These are phyloP conservation scores for Cucurbita argyrosperma DNA, from an alignment of 306 rosid genomes.

Conservation along the genomic window DNA sequence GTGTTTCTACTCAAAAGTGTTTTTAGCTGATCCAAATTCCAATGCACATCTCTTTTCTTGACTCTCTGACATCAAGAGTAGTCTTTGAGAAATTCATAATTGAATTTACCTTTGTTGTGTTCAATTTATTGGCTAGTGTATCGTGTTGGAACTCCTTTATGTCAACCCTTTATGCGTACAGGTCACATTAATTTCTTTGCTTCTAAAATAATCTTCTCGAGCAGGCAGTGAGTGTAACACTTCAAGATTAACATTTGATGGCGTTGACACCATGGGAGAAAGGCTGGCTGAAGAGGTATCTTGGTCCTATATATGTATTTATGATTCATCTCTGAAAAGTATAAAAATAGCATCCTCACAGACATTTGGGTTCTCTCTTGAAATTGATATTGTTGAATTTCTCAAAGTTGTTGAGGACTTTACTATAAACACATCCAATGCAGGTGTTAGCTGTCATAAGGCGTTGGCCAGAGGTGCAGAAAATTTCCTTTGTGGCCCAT, in stretches of 20 bases:
- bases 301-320: conserved; percentile 20
- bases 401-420: background rate
- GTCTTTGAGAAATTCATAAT: background rate
- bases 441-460: conserved; percentile 58
- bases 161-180: background rate
- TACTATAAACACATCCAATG: conserved; percentile 2
- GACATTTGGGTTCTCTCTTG: background rate
- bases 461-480: conserved; percentile 48
- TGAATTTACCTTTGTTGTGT: background rate
- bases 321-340: background rate
- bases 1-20: background rate
- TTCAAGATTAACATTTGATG: conserved; percentile 73
- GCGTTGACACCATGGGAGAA: conserved; percentile 88
- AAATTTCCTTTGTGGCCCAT: conserved; percentile 91
- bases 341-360: background rate
- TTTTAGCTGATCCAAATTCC: background rate
- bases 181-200: background rate
- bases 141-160: background rate
- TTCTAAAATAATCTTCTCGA: conserved; percentile 17
- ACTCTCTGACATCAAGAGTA: background rate
- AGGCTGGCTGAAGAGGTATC: conserved; percentile 89
- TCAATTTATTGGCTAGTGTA: background rate
- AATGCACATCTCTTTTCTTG: background rate
- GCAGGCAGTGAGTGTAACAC: conserved; percentile 90
- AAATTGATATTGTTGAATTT: background rate